Evolutionary conservation across 2,329 filamentous ascomycete genomes (phyloP), one percentile per base, ranked within the genome.

Genomic region (Reticulascus tulasneorum): DNA sequence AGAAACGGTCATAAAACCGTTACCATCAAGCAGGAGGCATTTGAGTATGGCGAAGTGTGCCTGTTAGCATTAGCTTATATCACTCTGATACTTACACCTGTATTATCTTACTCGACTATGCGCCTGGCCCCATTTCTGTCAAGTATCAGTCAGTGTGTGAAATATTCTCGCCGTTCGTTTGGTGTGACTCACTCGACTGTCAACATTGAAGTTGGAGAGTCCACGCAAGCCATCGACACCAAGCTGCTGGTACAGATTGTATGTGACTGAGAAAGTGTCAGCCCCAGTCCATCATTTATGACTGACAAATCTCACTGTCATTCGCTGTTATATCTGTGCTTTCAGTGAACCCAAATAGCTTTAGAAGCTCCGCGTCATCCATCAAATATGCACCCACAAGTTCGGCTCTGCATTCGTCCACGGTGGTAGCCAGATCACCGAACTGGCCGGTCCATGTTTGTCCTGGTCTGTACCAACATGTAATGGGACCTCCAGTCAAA

Each of bases 361-460:
- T n/a, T n/a, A n/a, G n/a, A n/a, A n/a, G n/a, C n/a, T n/a, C n/a
- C n/a, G n/a, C n/a, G n/a, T n/a, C n/a, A n/a, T n/a, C n/a, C n/a
- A n/a, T n/a, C n/a, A n/a, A n/a, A n/a, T n/a, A n/a, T n/a, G n/a
- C n/a, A n/a, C n/a, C n/a, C n/a, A n/a, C n/a, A n/a, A n/a, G n/a
- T n/a, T n/a, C n/a, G n/a, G n/a, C n/a, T n/a, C 66, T 49, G 42
- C 64, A 69, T 42, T 84, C 80, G 38, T 84, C 79, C 25, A 82
- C 75, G 5, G 67, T 75, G 0, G 68, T 75, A 3, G 77, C 73
- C 30, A 82, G 58, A 17, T 77, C 61, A 4, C 69, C 76, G 45
- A 83, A 83, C 0, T 75, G 67, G 5, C 69, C 67, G 9, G 72
- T 77, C 77, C 77, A 84, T 0, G 77, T 83, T 55, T 84, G 72